These are phyloP conservation scores for Saccharomycopsis selenospora DNA, from an alignment of 805 yeast species.

Conservation along the genomic window DNA sequence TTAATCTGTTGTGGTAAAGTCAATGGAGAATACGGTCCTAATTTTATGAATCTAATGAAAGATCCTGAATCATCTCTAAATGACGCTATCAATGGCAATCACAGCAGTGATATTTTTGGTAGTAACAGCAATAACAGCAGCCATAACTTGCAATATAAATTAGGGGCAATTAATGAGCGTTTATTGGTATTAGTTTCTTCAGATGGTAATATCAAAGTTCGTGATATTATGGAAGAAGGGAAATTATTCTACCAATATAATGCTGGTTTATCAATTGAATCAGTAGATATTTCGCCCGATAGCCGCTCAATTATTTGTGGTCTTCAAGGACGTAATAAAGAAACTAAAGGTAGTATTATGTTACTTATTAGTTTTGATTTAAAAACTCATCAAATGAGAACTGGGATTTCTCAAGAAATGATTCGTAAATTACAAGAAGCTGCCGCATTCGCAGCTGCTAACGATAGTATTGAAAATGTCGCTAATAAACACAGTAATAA, in stretches of 20 bases:
- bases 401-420: conserved; percentile 9
- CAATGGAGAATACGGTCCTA: conserved; percentile 59
- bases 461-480: too few species aligned
- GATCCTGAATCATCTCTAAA: conserved; percentile 5
- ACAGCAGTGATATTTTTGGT: not conserved
- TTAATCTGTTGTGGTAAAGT: conserved; percentile 61
- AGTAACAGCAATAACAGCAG: not conserved
- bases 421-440: conserved; percentile 1
- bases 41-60: conserved; percentile 33
- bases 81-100: not conserved
- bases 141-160: conserved; percentile 8
- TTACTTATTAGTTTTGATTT: conserved; percentile 11
- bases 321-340: conserved; percentile 64
- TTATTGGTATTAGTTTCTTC: conserved; percentile 62
- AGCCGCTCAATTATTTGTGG: conserved; percentile 69
- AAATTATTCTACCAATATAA: conserved; percentile 58
- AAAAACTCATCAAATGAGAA: not conserved
- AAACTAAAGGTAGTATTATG: conserved; percentile 18
- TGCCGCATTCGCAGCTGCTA: not conserved
- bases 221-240: conserved; percentile 53
- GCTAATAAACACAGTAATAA: too few species aligned
- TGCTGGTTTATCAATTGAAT: conserved; percentile 69
- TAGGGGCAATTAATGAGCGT: conserved; percentile 24
- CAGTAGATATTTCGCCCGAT: conserved; percentile 61
- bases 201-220: conserved; percentile 60